Evolutionary conservation across 768 basidiomycete species (phyloP), one percentile per base, ranked within the genome.

Genomic region (Gymnopilus junonius): DNA sequence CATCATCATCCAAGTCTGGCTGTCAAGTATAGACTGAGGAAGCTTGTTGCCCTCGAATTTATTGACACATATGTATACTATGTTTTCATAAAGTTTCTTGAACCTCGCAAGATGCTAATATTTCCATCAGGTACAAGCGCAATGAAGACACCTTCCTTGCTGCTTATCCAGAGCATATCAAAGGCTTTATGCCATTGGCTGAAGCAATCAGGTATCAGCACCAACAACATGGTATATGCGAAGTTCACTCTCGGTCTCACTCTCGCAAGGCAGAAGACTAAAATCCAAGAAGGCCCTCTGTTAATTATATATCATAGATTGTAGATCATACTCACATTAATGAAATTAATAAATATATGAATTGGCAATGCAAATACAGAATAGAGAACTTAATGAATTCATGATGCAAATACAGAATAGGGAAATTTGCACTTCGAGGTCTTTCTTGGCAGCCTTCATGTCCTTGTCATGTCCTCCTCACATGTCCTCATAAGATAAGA

Each of bases 11-110:
- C 31, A 5, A 25, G 32, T 21, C 37, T 51, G 48, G 20, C 48
- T 8, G 14, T 15, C 20, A 59, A 53, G 27, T 66, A 63, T 40
- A 25, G 34, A 10, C 50, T 54, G 23, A 29, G 62, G 1, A 14
- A 43, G 27, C 55, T 31, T 31, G 55, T 63, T 32, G 65, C 61
- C 8, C 20, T 42, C 5, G 62, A 63, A 39, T 66, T 63, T 37
- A 56, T 66, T 54, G 23, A 58, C 8, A 10, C 42, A 62, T 63
- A 40, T 31, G 61, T 51, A 17, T 34, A 3, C 10, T 48, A 25
- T 34, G 21, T 23, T 23, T 21, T 58, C 1, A 15, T 8, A 12
- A 7, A 8, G 14, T 43, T 34, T 11, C 7, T 34, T 46, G 15
- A 14, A 42, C 34, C 6, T 17, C 15, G 5, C 27, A n/a, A n/a